Base-by-base conservation (phyloP, 495 filamentous ascomycete species). In the Coniosporium apollinis region DNA sequence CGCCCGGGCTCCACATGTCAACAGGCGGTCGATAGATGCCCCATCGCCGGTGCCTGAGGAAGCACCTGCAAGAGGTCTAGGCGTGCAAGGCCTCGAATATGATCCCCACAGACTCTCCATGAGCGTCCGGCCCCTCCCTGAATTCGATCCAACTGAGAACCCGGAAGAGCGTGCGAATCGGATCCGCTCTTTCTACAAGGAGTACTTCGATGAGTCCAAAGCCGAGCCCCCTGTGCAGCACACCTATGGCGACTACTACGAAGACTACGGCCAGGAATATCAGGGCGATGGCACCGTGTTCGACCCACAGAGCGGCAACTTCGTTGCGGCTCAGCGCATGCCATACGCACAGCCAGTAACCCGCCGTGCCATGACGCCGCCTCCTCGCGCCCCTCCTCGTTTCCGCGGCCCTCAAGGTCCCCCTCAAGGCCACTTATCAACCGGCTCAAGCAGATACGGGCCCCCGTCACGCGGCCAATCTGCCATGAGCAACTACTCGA, bases 151-250 rank as follows among this genome's bases (percentile, higher is more conserved):
- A n/a, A 55, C 65, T 19, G 80, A 84, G 44, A 82, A 92, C 50
- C 82, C 89, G 2, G 89, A 96, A 59, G 73, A 87, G 57, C 73
- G 89, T 52, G 89, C 89, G 41, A 94, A 93, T 59, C 72, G 91
- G 16, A 96, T 97, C 44, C 73, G 89, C 45, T 96, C 91, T 17
- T 97, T 97, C 61, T 97, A 97, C 61, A 94, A 94, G 55, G 89
- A 96, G 56, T 96, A 96, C 56, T 97, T 97, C 42, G 89, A 97
- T 36, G 86, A 93, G 17, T 74, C 69, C 14, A 81, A 78, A 51
- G 37, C 42, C 36, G 26, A 44, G 33, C n/a, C 55, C 50, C 29
- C 28, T 15, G 11, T 41, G 42, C 34, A 42, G 33, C 19, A 11
- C 8, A 29, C 14, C 5, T 58, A 64, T 21, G 54, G 46, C 9